Base-by-base conservation (phyloP, 1,139 yeast genomes). In the Yamadazyma conglobata region DNA sequence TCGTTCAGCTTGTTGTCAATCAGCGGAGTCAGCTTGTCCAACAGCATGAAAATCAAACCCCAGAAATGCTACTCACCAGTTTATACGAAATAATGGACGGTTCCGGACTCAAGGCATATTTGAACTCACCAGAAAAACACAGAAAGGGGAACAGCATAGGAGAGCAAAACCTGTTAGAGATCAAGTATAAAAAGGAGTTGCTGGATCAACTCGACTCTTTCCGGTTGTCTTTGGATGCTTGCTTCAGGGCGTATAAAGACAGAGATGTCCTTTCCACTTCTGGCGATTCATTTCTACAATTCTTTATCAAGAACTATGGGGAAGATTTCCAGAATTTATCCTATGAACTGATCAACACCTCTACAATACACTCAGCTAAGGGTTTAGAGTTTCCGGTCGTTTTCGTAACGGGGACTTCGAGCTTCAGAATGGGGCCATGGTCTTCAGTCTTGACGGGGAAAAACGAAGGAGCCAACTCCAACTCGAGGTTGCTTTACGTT, bases 311-410 rank as follows among this genome's bases (percentile, higher is more conserved):
- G 18, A 67, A 64, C 22, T 74, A 73, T 48, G 58, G 59, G 37
- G 77, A 72, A 11, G 72, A 72, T 21, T 48, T 48, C 44, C 48
- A 64, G 39, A 27, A 50, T 28, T 25, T 46, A 33, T 39, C 59
- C 11, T 53, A 50, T 2, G 50, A 56, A 15, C 43, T 54, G 36
- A 54, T 77, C 6, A 75, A 73, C 32, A 45, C 77, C 3, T 75
- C 84, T 0, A 82, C 91, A 0, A 70, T 82, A 1, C 89, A 82
- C 50, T 66, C 84, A 1, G 77, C 88, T 1, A 82, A 81, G 44
- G 89, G 91, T 0, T 50, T 80, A 6, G 88, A 81, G 42, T 79
- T 75, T 45, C 87, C 88, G 0, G 63, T 79, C 10, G 87, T 79
- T 1, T 80, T 82, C 49, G 42, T 81, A 6, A 49, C 71, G 10